Conservation (phyloP, 2,329 filamentous ascomycete genomes). For the Gremmenia infestans region DNA sequence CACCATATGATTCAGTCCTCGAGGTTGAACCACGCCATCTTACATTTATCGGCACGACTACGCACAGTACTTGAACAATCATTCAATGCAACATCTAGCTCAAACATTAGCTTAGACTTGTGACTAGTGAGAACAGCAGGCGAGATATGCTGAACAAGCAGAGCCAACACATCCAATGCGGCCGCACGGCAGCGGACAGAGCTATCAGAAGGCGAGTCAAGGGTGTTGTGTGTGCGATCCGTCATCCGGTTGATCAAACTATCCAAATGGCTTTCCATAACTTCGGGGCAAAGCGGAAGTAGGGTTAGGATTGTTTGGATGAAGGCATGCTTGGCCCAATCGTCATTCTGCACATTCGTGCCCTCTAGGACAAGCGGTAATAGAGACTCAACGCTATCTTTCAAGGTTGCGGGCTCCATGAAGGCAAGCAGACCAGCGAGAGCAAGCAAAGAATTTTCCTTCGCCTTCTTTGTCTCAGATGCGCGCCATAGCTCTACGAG, state of each 20-base stretch:
- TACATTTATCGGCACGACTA: conserved; percentile 20
- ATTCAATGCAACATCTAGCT: conserved; percentile 24
- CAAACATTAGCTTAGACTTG: conserved; percentile 17
- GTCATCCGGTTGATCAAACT: conserved; percentile 28
- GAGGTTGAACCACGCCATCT: conserved; percentile 25
- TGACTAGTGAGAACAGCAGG: conserved; percentile 12
- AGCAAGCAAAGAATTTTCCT: conserved; percentile 27
- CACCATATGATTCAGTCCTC: background rate
- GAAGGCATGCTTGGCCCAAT: conserved; percentile 20
- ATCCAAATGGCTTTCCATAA: conserved; percentile 25
- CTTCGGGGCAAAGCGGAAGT: conserved; percentile 13
- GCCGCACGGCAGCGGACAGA: conserved; percentile 19
- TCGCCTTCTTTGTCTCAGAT: conserved; percentile 3
- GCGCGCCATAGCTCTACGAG: conserved; percentile 17
- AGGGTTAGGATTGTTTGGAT: conserved; percentile 22
- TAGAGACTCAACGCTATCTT: conserved; percentile 13
- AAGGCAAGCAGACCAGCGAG: conserved; percentile 24
- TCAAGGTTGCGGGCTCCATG: conserved; percentile 16
- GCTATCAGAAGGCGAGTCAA: conserved; percentile 23
- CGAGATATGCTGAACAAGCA: conserved; percentile 18
- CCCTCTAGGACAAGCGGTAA: conserved; percentile 25
- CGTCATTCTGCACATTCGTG: conserved; percentile 22
- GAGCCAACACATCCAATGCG: conserved; percentile 27
- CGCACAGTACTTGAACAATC: conserved; percentile 26
- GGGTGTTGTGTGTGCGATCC: conserved; percentile 26